Evolutionary conservation across 2,329 filamentous ascomycete species (phyloP), one percentile per base, ranked within the genome.

Genomic region (Fusarium camptoceras): DNA sequence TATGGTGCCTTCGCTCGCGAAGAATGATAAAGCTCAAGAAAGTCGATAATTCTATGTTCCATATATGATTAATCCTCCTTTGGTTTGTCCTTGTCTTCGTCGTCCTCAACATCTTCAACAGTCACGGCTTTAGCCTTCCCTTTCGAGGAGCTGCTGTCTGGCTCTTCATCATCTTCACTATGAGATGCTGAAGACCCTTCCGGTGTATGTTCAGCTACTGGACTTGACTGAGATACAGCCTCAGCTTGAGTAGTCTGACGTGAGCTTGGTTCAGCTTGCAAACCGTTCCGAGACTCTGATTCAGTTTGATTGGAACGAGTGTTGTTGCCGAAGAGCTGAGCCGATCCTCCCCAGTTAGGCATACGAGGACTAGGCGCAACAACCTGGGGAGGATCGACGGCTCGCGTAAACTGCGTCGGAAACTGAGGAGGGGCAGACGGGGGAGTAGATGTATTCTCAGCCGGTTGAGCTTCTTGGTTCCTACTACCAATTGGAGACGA

Each of bases 271-370:
- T 58, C 68, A 22, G 41, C 24, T 42, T 69, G 66, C 4, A 55
- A 37, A 43, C 70, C 73, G 18, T 43, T 54, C 15, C 66, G 72
- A 5, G 59, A 30, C 24, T 44, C 53, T 22, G 70, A 18, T 20
- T 78, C 76, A 8, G 51, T 46, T 20, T 72, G 51, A 22, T 75
- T 72, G 49, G 78, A 43, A 27, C 75, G 73, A 41, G 74, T 58
- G 20, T 77, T 77, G 49, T 75, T 78, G 18, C 77, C 77, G 59
- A 86, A 86, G 1, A 87, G 76, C 71, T 86, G 86, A 18, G 83
- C 80, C 4, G 83, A 77, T 16, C 84, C 83, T 48, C 84, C 84
- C 86, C 86, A 88, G 59, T 82, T 83, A 8, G 85, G 85, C 61
- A 82, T 74, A 24, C 84, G 74, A 18, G 85, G 84, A 24, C 82